Evolutionary conservation across 805 yeast species (phyloP).

Genomic region (Candida insectalens): DNA sequence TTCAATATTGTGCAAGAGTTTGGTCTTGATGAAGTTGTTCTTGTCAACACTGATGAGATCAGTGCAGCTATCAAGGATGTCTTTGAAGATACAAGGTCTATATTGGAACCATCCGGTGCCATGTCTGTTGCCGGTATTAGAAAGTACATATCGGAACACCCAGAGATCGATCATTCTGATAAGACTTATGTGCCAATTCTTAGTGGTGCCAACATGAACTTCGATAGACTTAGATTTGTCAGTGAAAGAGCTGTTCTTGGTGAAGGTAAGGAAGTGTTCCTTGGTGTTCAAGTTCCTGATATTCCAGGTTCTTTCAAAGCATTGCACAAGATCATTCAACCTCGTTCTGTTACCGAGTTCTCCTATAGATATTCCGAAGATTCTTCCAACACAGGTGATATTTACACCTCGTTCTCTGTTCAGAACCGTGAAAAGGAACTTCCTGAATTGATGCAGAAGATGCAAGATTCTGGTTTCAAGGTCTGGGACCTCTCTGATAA

Average conservation of each 20-base stretch:
- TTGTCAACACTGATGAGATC: conserved; percentile 66
- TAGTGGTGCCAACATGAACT: conserved; percentile 98
- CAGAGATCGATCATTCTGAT: conserved; percentile 59
- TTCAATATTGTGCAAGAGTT: conserved; percentile 67
- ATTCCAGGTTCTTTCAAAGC: conserved; percentile 80
- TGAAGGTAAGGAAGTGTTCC: conserved; percentile 92
- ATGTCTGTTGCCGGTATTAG: conserved; percentile 92
- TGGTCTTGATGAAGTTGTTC: conserved; percentile 67
- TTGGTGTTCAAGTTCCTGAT: conserved; percentile 88
- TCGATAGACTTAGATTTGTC: conserved; percentile 90
- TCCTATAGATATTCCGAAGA: conserved; percentile 66
- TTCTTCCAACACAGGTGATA: conserved; percentile 31
- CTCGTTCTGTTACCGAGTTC: conserved; percentile 90
- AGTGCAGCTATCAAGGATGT: conserved; percentile 95
- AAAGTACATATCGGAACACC: conserved; percentile 60
- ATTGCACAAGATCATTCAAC: conserved; percentile 69
- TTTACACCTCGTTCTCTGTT: conserved; percentile 84
- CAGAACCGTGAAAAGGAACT: conserved; percentile 68
- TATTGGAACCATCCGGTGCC: conserved; percentile 97
- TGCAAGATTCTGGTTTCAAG: conserved; percentile 55
- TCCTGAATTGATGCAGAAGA: conserved; percentile 45
- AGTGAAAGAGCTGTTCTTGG: conserved; percentile 98
- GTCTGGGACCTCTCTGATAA: conserved; percentile 85
- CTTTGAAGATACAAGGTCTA: conserved; percentile 88
- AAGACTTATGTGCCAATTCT: conserved; percentile 76